Base-by-base conservation (phyloP, 1,139 yeast species). In the Zygosaccharomyces pseudobailii region DNA sequence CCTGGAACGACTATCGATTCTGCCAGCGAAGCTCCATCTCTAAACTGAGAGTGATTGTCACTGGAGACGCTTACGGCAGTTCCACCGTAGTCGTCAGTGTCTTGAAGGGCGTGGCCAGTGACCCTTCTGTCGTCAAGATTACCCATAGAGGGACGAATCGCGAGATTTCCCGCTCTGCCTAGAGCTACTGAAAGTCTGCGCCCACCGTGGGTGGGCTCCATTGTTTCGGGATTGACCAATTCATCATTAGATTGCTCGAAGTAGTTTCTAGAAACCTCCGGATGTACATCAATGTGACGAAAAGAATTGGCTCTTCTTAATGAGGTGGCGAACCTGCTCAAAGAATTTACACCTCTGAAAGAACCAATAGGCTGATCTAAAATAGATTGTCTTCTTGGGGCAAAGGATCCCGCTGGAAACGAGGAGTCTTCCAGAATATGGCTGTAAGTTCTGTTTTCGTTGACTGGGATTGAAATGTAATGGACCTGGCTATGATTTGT, bases 321-420 rank as follows among this genome's bases (percentile, higher is more conserved):
- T 1, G 95, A 86, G 1, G 88, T 80, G 2, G 95, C 94, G 67
- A 88, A 88, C 49, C 87, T 81, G 50, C 78, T 77, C 36, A 88
- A 57, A 3, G 95, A 84, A 66, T 85, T 86, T 25, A 78, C 75
- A 23, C 87, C 87, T 42, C 78, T 66, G 51, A 73, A 73, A 0
- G 79, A 72, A n/a, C 68, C 68, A 25, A 65, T 55, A 6, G 68
- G 68, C 21, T 62, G 63, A 45, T 65, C 68, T 24, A 65, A 50
- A 7, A 65, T 59, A n/a, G 68, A 64, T 34, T 57, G 58, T 30
- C 66, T 56, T 45, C 67, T 59, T 10, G 55, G 52, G 6, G 45
- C 47, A 25, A 51, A 51, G 1, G 49, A 45, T 45, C 45, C 37
- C 20, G 23, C 35, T 32, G 42, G 47, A 45, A 41, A 55, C 9